phyloP scores from a whole-genome alignment of 192 early-diverging fungal species.

The Thamnidium elegans region DNA sequence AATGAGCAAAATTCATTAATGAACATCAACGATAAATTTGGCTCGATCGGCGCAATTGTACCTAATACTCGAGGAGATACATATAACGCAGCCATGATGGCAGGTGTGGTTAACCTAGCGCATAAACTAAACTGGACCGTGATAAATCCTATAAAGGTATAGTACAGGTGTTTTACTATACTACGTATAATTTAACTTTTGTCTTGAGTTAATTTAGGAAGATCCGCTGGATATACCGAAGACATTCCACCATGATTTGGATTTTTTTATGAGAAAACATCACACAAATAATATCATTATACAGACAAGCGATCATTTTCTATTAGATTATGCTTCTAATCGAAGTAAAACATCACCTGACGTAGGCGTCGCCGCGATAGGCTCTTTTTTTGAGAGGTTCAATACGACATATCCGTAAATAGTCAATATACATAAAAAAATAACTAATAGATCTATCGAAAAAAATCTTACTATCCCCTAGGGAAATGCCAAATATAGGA shows the following conservation, averaged over 20 bases:
- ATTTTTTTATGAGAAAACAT: no score
- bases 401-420: neutral
- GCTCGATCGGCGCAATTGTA: conserved; percentile 6
- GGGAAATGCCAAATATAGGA: neutral
- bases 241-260: no score
- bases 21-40: neutral
- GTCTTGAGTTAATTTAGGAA: no score
- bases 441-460: neutral
- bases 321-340: conserved; percentile 8
- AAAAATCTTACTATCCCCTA: neutral
- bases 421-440: neutral
- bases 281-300: neutral
- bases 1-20: conserved; percentile 6
- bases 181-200: no score
- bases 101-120: conserved; percentile 6
- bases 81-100: conserved; percentile 9
- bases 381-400: neutral
- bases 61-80: conserved; percentile 17
- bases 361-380: neutral
- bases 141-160: conserved; percentile 3
- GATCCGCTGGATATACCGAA: no score
- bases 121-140: conserved; percentile 22
- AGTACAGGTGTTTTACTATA: no score
- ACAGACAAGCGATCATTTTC: neutral
- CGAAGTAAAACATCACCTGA: neutral